These are phyloP conservation scores for Mycena amicta DNA, from an alignment of 768 basidiomycete genomes.

Conservation along the genomic window DNA sequence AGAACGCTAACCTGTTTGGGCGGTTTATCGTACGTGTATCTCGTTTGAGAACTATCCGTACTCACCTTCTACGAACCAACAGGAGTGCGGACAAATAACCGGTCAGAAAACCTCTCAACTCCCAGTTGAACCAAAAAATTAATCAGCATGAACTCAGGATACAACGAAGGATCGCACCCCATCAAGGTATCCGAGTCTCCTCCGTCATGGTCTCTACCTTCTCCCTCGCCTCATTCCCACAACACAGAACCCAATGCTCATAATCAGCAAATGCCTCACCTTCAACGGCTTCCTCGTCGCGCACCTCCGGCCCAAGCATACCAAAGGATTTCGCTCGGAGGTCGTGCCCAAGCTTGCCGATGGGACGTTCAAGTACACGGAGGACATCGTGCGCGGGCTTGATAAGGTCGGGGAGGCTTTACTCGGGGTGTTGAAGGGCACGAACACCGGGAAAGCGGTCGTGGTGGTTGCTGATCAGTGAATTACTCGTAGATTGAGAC, in stretches of 20 bases:
- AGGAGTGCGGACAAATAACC: constrained; percentile 32
- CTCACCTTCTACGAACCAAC: not conserved
- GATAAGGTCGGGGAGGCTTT: constrained; percentile 33
- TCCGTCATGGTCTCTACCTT: no score
- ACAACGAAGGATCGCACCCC: not conserved
- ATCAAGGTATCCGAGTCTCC: constrained; percentile 3
- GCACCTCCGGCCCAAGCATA: constrained; percentile 28
- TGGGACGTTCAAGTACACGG: constrained; percentile 36
- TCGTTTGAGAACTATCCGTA: not conserved
- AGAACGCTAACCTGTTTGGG: constrained; percentile 35
- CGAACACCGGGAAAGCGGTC: constrained; percentile 25
- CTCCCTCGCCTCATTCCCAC: no score
- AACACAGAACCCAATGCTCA: constrained; percentile 34
- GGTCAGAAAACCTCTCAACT: constrained; percentile 26
- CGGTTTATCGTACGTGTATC: constrained; percentile 34
- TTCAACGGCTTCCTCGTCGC: constrained; percentile 40
- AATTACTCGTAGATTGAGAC: no score
- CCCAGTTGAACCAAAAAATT: not conserved
- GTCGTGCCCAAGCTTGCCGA: constrained; percentile 34
- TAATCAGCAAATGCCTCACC: constrained; percentile 38
- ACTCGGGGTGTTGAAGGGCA: constrained; percentile 33
- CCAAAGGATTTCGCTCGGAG: constrained; percentile 32
- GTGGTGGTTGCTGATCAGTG: not conserved
- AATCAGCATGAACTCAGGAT: not conserved
- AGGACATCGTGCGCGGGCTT: constrained; percentile 32